These are phyloP conservation scores for Penicillium digitatum DNA, from an alignment of 2,329 filamentous ascomycete genomes.

Conservation along the genomic window DNA sequence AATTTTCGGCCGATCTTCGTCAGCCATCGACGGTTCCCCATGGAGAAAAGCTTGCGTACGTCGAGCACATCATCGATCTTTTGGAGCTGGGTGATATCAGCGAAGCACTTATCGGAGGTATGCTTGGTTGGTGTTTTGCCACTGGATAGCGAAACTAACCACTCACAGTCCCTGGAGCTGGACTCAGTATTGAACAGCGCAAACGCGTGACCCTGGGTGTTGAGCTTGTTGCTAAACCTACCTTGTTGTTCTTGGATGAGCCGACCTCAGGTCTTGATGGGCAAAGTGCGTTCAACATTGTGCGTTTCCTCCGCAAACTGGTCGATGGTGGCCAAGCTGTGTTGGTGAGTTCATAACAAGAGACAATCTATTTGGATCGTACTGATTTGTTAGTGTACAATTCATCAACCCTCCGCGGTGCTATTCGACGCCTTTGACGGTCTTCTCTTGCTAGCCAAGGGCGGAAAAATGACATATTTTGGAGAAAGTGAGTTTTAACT, in stretches of 20 bases:
- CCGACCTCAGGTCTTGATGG: constrained; percentile 63
- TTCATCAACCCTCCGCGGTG: constrained; percentile 66
- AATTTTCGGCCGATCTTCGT: constrained; percentile 61
- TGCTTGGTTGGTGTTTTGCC: not conserved
- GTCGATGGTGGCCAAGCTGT: constrained; percentile 64
- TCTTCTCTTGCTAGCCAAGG: constrained; percentile 60
- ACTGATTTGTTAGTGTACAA: constrained; percentile 46
- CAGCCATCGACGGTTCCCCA: constrained; percentile 53
- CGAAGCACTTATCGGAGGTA: constrained; percentile 58
- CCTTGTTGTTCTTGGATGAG: constrained; percentile 60
- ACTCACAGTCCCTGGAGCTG: constrained; percentile 47
- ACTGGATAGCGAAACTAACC: constrained; percentile 7
- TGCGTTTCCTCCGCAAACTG: constrained; percentile 63
- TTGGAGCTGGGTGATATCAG: constrained; percentile 62
- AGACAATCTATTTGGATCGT: not conserved
- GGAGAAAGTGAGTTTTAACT: constrained; percentile 46
- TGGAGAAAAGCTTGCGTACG: constrained; percentile 61
- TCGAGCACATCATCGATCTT: constrained; percentile 61
- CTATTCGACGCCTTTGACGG: constrained; percentile 65
- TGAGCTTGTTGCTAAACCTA: constrained; percentile 57
- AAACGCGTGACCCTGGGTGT: constrained; percentile 61
- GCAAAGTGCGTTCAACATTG: constrained; percentile 55
- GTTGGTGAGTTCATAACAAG: constrained; percentile 42
- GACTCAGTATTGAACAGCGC: constrained; percentile 61
- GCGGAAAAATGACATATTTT: constrained; percentile 64